These are phyloP conservation scores for Leishmania aethiopica DNA, from an alignment of 208 protist species.

Conservation along the genomic window DNA sequence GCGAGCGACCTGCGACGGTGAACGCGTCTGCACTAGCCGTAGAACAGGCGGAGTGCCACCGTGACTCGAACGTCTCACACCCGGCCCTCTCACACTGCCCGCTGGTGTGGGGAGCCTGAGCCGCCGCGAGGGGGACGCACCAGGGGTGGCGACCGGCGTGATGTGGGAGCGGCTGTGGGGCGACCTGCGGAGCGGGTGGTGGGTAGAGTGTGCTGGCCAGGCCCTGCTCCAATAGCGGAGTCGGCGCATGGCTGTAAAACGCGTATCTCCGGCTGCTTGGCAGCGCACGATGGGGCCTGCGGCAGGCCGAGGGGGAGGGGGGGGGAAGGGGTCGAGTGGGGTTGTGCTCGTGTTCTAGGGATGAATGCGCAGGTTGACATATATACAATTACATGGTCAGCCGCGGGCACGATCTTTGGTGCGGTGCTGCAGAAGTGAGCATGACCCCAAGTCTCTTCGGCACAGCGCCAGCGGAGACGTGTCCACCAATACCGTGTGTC, in stretches of 20 bases:
- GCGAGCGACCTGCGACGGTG: not conserved
- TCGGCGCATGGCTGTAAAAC: not conserved
- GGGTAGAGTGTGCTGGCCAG: not conserved
- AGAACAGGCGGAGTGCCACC: not conserved
- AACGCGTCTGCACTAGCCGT: not conserved
- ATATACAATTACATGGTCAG: not conserved
- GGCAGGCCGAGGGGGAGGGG: not conserved
- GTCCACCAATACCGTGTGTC: too few relatives aligned
- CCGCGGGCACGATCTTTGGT: too few relatives aligned
- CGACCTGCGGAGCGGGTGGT: not conserved
- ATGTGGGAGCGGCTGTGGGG: not conserved
- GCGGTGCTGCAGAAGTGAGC: not conserved
- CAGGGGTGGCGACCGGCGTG: not conserved
- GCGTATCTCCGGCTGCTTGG: not conserved
- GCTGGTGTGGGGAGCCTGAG: not conserved
- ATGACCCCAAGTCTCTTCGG: not conserved
- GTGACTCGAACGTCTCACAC: not conserved
- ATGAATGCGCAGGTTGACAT: too few relatives aligned
- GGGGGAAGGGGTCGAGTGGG: not conserved
- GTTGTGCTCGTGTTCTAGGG: not conserved
- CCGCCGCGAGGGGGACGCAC: not conserved
- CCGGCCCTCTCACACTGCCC: not conserved
- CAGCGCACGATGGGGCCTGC: not conserved
- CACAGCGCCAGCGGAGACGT: not conserved
- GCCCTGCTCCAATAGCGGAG: not conserved